Conservation (phyloP, 805 yeast genomes). For the Phaffomyces opuntiae region DNA sequence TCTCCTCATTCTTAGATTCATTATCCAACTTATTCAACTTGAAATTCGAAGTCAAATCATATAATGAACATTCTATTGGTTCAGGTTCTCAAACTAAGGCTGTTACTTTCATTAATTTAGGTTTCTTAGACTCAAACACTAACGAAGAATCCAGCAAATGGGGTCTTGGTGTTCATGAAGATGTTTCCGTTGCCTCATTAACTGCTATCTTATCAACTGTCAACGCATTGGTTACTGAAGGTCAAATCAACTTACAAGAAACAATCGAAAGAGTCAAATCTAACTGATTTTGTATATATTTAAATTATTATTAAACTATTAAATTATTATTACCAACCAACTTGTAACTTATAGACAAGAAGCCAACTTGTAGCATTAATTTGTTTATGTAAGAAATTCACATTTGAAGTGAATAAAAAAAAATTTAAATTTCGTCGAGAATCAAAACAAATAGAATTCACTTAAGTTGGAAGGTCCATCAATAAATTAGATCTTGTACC, state of each 20-base stretch:
- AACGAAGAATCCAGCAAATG: conserved; percentile 43
- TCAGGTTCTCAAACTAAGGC: conserved; percentile 66
- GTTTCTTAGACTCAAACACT: conserved; percentile 38
- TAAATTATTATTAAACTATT: too few species aligned
- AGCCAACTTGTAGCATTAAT: too few species aligned
- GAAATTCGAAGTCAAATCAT: conserved; percentile 55
- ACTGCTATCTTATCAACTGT: conserved; percentile 59
- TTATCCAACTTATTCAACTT: conserved; percentile 44
- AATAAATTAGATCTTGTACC: too few species aligned
- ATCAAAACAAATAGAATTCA: too few species aligned
- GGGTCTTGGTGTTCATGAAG: conserved; percentile 93
- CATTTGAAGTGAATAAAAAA: too few species aligned
- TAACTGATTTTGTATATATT: background rate
- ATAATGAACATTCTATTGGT: conserved; percentile 69
- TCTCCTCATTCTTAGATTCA: conserved; percentile 66
- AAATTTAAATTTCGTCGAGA: too few species aligned
- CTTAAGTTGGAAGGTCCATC: too few species aligned
- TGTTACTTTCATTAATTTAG: conserved; percentile 62
- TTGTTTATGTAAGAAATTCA: too few species aligned
- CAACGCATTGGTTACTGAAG: conserved; percentile 31
- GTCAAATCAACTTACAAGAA: conserved; percentile 12
- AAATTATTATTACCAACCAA: too few species aligned
- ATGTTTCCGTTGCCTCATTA: conserved; percentile 81
- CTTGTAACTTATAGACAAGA: too few species aligned
- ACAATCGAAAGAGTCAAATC: conserved; percentile 1